phyloP scores from a whole-genome alignment of 2,329 filamentous ascomycete species.

The Cladophialophora exuberans region DNA sequence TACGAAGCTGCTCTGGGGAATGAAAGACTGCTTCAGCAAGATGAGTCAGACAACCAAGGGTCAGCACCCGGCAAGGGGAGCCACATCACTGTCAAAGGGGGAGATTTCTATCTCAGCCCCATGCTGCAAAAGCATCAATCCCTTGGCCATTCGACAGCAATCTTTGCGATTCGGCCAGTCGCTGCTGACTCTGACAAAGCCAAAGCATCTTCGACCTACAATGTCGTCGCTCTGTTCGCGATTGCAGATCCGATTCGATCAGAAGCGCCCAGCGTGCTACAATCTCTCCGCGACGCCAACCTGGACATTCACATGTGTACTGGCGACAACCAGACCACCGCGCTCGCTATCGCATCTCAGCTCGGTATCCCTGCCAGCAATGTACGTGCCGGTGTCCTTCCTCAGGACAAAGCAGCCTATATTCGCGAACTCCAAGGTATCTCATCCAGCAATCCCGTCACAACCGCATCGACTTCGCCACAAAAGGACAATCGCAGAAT shows the following conservation, averaged over 20 bases:
- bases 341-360: constrained; percentile 73
- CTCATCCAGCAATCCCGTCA: constrained; percentile 53
- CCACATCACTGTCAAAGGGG: background rate
- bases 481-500: constrained; percentile 49
- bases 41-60: background rate
- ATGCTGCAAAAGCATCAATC: constrained; percentile 28
- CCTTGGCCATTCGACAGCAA: constrained; percentile 48
- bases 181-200: constrained; percentile 15
- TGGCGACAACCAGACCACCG: constrained; percentile 86
- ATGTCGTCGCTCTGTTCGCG: constrained; percentile 68
- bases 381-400: constrained; percentile 85
- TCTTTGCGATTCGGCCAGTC: constrained; percentile 44
- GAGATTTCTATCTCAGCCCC: constrained; percentile 21
- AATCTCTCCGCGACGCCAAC: constrained; percentile 60
- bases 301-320: constrained; percentile 90
- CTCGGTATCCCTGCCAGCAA: constrained; percentile 74
- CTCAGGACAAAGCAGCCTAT: constrained; percentile 69
- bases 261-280: constrained; percentile 69
- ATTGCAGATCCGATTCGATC: constrained; percentile 80
- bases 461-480: background rate
- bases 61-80: background rate
- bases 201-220: constrained; percentile 31
- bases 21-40: constrained; percentile 52
- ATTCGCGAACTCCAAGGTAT: constrained; percentile 42
- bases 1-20: constrained; percentile 62